A percentile compares a stretch with the other conserved stretches of the same genome.
phyloP scores from a whole-genome alignment of 176 grass and related monocot species.

The Raddia guianensis region DNA sequence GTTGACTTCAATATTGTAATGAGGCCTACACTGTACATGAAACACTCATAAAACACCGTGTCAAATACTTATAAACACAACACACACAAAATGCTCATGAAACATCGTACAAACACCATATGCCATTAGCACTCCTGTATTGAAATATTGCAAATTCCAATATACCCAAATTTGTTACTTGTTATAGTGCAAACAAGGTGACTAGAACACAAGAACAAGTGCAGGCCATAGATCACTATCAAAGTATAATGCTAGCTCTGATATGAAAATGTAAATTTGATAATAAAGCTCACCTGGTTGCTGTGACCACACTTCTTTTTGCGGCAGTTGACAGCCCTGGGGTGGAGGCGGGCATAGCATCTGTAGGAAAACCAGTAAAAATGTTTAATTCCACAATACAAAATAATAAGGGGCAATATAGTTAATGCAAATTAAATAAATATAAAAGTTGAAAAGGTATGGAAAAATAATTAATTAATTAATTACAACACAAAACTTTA shows the following conservation, averaged over 20 bases:
- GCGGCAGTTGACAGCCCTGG: constrained; percentile 71
- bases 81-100: no score
- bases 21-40: no score
- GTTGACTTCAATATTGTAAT: no score
- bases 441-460: not conserved
- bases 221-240: no score
- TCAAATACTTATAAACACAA: no score
- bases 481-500: no score
- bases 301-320: constrained; percentile 85
- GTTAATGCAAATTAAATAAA: not conserved
- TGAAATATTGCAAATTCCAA: not conserved
- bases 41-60: no score
- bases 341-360: constrained; percentile 67
- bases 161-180: not conserved
- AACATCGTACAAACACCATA: no score
- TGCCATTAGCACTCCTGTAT: no score
- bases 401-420: not conserved
- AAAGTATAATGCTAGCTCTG: not conserved
- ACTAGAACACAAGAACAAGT: not conserved
- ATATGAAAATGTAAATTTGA: not conserved
- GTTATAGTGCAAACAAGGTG: not conserved
- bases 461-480: not conserved
- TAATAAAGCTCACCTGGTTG: constrained; percentile 51
- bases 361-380: constrained; percentile 15
- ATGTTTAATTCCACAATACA: no score